phyloP scores from a whole-genome alignment of 73 alveolate genomes.

The Paramecium primaurelia region DNA sequence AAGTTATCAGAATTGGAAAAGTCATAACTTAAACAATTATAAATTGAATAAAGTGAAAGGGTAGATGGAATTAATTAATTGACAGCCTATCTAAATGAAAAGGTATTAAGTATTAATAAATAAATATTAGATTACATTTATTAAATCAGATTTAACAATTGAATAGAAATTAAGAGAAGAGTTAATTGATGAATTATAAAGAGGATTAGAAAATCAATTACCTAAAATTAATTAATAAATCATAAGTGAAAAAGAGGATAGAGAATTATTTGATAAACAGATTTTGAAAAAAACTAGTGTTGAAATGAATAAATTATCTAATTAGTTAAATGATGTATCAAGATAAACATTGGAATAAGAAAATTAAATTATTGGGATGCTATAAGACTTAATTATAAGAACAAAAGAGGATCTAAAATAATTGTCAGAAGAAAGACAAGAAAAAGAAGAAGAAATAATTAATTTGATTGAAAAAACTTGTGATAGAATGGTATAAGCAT shows the following conservation, averaged over 20 bases:
- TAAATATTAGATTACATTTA: not conserved
- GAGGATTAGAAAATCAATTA: not conserved
- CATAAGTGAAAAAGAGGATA: not conserved
- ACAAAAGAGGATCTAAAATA: not conserved
- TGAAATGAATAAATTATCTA: not conserved
- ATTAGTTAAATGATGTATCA: not conserved
- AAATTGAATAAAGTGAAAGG: not conserved
- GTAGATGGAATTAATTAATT: not conserved
- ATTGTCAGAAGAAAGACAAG: not conserved
- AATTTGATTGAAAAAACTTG: not conserved
- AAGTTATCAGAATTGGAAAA: not conserved
- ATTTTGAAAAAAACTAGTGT: not conserved
- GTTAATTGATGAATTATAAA: not conserved
- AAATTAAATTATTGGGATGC: not conserved
- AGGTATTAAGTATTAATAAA: not conserved
- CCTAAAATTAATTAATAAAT: not conserved
- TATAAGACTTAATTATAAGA: not conserved
- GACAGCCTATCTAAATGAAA: constrained; percentile 4
- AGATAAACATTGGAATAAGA: not conserved
- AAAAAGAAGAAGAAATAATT: not conserved
- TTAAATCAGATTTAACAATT: not conserved
- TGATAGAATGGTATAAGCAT: not conserved
- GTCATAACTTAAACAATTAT: not conserved
- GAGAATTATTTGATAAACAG: not conserved
- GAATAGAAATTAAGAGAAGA: constrained; percentile 13